Percentiles rank a stretch among this genome's conserved stretches.
Conservation (phyloP, 208 protist species). For the Acanthamoeba castellanii region DNA sequence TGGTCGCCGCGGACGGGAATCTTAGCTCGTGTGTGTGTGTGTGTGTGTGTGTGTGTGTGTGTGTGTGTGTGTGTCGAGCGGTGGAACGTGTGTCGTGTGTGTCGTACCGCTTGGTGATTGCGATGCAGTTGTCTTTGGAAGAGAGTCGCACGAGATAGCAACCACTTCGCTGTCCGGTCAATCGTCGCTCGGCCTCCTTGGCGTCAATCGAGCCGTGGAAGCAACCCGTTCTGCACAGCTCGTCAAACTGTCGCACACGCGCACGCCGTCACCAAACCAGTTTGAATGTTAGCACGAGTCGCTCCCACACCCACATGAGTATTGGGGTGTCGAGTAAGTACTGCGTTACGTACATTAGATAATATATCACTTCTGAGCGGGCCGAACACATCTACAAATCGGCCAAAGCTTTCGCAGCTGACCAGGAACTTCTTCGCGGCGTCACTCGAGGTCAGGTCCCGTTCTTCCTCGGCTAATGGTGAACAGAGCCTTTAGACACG, state of each 20-base stretch:
- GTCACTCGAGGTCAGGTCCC: slow-evolving; percentile 41
- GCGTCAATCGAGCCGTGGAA: slow-evolving; percentile 55
- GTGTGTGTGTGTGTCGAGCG: not conserved
- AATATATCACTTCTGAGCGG: slow-evolving; percentile 38
- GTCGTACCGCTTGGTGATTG: slow-evolving; percentile 44
- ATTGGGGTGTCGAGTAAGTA: too few relatives aligned
- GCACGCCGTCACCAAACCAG: too few relatives aligned
- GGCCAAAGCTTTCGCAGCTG: slow-evolving; percentile 49
- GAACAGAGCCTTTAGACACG: too few relatives aligned
- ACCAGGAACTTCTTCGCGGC: slow-evolving; percentile 43
- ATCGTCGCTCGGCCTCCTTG: slow-evolving; percentile 55
- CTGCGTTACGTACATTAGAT: not conserved
- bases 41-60: not conserved
- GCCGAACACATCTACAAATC: slow-evolving; percentile 53
- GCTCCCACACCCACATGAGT: too few relatives aligned
- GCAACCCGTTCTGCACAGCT: slow-evolving; percentile 52
- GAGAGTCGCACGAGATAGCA: slow-evolving; percentile 45
- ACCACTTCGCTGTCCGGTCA: slow-evolving; percentile 29
- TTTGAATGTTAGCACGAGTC: too few relatives aligned
- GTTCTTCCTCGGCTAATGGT: slow-evolving; percentile 16
- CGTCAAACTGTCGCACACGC: slow-evolving; percentile 21
- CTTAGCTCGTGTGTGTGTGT: not conserved
- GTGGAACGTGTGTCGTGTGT: not conserved
- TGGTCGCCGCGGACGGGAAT: too few relatives aligned
- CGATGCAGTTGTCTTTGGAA: slow-evolving; percentile 63